Conservation (phyloP, 2,329 filamentous ascomycete species). For the Rhinocladiella mackenziei region DNA sequence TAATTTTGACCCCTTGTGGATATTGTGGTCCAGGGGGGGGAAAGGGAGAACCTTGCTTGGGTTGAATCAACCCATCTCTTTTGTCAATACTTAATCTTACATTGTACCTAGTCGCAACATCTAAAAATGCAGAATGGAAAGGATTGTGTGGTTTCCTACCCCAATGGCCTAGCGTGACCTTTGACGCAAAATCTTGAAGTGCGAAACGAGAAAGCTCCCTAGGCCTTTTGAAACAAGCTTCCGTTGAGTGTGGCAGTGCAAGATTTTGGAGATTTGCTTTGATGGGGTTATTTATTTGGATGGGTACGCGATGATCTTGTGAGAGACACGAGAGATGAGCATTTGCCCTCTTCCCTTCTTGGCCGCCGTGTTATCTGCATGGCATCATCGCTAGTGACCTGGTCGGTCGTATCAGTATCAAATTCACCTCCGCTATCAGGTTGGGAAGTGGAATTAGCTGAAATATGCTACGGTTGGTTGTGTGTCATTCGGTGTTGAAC, state of each 20-base stretch:
- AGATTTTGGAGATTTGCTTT: conserved; percentile 11
- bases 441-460: conserved; percentile 10
- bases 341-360: no score
- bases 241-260: conserved; percentile 17
- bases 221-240: conserved; percentile 16
- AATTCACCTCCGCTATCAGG: background rate
- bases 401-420: background rate
- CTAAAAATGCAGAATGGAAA: no score
- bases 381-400: background rate
- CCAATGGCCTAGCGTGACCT: background rate
- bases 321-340: background rate
- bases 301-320: conserved; percentile 2
- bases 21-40: no score
- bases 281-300: background rate
- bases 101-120: no score
- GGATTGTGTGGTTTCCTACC: background rate
- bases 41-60: no score
- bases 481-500: conserved; percentile 1
- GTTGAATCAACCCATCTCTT: no score
- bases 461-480: conserved; percentile 1
- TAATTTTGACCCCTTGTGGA: no score
- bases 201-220: background rate
- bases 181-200: background rate
- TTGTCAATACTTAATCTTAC: no score
- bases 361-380: background rate